A percentile compares a stretch with the other conserved stretches of the same genome.
These are phyloP conservation scores for Forsythia viridissima DNA, from an alignment of 257 asterid species.

Conservation along the genomic window DNA sequence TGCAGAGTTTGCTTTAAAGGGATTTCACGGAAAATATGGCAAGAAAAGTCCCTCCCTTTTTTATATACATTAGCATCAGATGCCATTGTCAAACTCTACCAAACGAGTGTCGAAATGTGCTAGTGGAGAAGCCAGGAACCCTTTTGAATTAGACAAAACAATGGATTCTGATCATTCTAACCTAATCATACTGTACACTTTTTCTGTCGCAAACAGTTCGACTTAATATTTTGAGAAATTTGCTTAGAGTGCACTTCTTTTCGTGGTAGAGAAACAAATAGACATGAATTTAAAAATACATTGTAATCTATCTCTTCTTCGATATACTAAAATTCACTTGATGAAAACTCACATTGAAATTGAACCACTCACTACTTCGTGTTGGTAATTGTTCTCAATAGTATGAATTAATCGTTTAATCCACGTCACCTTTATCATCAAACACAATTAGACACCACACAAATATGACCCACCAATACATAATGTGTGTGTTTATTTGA, in stretches of 20 bases:
- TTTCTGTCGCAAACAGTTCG: too few species aligned
- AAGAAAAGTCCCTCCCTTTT: conserved; percentile 18
- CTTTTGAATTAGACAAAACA: not conserved
- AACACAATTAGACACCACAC: conserved; percentile 6
- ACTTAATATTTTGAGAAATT: too few species aligned
- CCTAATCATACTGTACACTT: too few species aligned
- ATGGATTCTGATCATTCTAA: not conserved
- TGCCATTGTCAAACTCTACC: not conserved
- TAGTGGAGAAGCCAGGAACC: not conserved
- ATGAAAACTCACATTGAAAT: too few species aligned
- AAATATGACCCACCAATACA: conserved; percentile 17
- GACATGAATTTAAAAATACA: conserved; percentile 4
- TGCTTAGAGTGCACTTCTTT: too few species aligned
- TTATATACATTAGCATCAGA: conserved; percentile 16
- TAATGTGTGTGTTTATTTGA: not conserved
- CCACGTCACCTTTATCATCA: conserved; percentile 14
- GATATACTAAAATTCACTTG: too few species aligned
- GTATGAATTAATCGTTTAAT: not conserved
- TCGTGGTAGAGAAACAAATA: not conserved
- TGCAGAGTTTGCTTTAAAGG: conserved; percentile 26
- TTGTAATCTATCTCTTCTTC: too few species aligned
- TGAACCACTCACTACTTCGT: not conserved
- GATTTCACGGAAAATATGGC: conserved; percentile 21
- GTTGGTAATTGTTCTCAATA: not conserved
- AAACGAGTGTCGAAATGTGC: not conserved